Conservation (phyloP, 148 eudicot genomes). For the Arctostaphylos glauca region DNA sequence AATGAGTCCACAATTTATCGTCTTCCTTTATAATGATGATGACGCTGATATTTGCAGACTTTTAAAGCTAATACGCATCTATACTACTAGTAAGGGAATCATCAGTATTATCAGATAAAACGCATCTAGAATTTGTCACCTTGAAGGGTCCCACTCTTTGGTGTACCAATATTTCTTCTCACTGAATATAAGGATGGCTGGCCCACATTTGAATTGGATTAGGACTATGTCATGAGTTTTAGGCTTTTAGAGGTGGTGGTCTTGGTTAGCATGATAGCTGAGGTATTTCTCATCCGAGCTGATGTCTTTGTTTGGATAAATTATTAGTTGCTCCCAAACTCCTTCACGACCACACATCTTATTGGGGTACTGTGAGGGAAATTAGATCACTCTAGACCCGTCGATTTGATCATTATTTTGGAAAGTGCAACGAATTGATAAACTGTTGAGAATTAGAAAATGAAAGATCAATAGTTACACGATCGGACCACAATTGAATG, state of each 20-base stretch:
- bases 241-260: neutral
- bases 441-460: neutral
- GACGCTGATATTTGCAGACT: neutral
- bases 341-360: too few species aligned
- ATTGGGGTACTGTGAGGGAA: neutral
- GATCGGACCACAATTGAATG: neutral
- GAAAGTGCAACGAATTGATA: neutral
- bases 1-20: neutral
- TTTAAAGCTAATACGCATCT: neutral
- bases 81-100: neutral
- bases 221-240: neutral
- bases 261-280: neutral
- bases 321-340: too few species aligned
- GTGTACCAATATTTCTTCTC: neutral
- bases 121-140: neutral
- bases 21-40: slow-evolving; percentile 7
- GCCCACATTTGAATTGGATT: neutral
- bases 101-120: neutral
- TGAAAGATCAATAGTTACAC: neutral
- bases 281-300: neutral
- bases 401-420: neutral
- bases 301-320: too few species aligned
- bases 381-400: neutral
- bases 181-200: neutral
- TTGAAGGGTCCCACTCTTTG: slow-evolving; percentile 12